These are phyloP conservation scores for Saccharomycopsis javanensis DNA, from an alignment of 805 yeast genomes.

Conservation along the genomic window DNA sequence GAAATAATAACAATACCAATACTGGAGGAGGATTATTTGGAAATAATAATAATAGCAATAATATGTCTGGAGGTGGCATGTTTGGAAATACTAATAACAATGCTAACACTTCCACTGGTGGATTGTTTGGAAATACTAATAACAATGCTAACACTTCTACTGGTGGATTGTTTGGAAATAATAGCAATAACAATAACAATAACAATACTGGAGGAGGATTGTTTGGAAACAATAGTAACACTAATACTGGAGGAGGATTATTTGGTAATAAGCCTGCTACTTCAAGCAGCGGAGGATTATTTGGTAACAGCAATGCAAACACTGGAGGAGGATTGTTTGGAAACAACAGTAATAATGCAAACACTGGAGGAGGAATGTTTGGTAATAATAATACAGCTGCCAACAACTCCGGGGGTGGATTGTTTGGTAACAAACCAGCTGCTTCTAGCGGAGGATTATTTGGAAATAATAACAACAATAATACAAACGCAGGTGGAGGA, in stretches of 20 bases:
- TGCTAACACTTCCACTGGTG: no score
- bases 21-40: conserved; percentile 28
- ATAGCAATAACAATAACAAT: conserved; percentile 28
- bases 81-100: conserved; percentile 25
- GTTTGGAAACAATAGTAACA: conserved; percentile 31
- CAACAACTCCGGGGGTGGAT: conserved; percentile 21
- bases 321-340: conserved; percentile 36
- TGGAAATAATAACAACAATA: conserved; percentile 23
- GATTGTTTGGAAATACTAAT: conserved; percentile 39
- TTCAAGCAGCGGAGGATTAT: conserved; percentile 32
- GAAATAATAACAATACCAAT: conserved; percentile 21
- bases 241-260: conserved; percentile 26
- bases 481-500: conserved; percentile 20
- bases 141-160: conserved; percentile 21
- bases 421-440: conserved; percentile 22
- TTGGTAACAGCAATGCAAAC: conserved; percentile 29
- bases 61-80: conserved; percentile 26
- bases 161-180: conserved; percentile 33
- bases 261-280: conserved; percentile 27
- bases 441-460: conserved; percentile 23
- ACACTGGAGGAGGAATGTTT: conserved; percentile 36
- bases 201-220: conserved; percentile 32
- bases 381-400: conserved; percentile 29
- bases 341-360: conserved; percentile 21
- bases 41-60: conserved; percentile 21